A percentile compares a stretch with the other conserved stretches of the same genome.
These are phyloP conservation scores for Gracilariopsis chorda DNA, from an alignment of 23 red algal species.

Conservation along the genomic window DNA sequence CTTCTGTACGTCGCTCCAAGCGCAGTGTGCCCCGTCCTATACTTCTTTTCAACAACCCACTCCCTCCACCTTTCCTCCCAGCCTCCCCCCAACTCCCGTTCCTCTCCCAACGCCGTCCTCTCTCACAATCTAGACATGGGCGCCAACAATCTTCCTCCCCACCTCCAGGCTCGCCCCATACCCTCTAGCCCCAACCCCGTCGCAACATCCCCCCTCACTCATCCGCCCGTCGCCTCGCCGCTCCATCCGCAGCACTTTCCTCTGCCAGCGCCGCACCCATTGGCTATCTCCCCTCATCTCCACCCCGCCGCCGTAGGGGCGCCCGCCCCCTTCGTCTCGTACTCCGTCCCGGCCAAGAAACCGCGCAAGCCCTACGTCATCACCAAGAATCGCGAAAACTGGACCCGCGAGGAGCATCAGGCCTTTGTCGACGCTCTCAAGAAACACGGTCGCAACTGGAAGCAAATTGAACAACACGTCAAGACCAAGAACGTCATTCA, in stretches of 20 bases:
- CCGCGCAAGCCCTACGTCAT: conserved; percentile 88
- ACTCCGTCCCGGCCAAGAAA: conserved; percentile 55
- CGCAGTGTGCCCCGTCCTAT: too few relatives aligned
- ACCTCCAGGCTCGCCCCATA: not conserved
- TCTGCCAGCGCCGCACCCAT: not conserved
- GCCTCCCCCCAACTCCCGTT: too few relatives aligned
- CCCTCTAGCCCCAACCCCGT: not conserved
- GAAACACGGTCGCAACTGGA: conserved; percentile 90
- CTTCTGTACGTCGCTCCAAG: too few relatives aligned
- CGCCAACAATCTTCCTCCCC: not conserved
- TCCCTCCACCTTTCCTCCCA: too few relatives aligned
- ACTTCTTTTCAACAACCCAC: too few relatives aligned
- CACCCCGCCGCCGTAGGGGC: not conserved
- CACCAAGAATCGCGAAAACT: conserved; percentile 76
- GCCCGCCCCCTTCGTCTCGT: conserved; percentile 16
- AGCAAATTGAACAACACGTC: conserved; percentile 79
- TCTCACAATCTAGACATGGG: not conserved
- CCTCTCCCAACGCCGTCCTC: too few relatives aligned
- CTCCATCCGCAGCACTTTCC: conserved; percentile 6
- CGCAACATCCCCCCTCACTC: not conserved
- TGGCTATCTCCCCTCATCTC: not conserved
- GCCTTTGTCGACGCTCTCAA: conserved; percentile 86
- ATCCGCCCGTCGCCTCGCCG: not conserved
- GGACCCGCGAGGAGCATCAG: conserved; percentile 92
- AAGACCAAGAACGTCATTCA: conserved; percentile 89